Evolutionary conservation across 1,139 yeast species (phyloP), one percentile per base, ranked within the genome.

Genomic region (Hyphopichia fennica): DNA sequence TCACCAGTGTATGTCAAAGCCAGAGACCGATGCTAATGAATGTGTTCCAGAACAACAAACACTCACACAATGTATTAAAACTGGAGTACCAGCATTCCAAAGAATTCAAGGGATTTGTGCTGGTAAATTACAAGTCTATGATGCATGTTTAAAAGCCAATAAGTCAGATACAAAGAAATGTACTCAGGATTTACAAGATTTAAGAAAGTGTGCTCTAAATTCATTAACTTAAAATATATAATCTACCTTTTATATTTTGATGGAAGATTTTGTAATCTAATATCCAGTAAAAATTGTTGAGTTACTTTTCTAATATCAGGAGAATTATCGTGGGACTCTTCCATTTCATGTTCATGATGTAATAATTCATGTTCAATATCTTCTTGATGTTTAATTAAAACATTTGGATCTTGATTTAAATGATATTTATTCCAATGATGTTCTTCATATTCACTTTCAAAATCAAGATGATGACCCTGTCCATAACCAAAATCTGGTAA

Each of bases 381-480:
- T 58, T 90, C 97, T 50, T 84, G 84, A 60, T 90, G 97, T 43
- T 87, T 86, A 37, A 80, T 69, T 53, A 77, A 72, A 17, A 89
- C 89, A 41, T 87, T 90, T 0, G 96, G 96, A 60, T 90, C 97
- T 44, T 75, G 67, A 47, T 87, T 81, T 40, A 83, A 79, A 62
- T 93, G 98, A 61, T 78, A 87, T 62, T 89, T 72, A 48, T 83
- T 80, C 97, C 98, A 93, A 62, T 93, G 98, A 61, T 93, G 98
- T 47, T 87, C 83, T 55, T 91, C 97, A 57, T 90, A 91, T 59
- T 91, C 98, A 51, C 81, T 78, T 63, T 93, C 99, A 57, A 90
- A 93, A 65, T 89, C 96, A 39, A 91, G 85, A 65, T 91, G 98
- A 59, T 91, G 98, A 15, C 99, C 98, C n/a, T 88, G 93, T 17